Evolutionary conservation across 2,329 filamentous ascomycete genomes (phyloP), one percentile per base, ranked within the genome.

Genomic region (Seiridium unicorne): DNA sequence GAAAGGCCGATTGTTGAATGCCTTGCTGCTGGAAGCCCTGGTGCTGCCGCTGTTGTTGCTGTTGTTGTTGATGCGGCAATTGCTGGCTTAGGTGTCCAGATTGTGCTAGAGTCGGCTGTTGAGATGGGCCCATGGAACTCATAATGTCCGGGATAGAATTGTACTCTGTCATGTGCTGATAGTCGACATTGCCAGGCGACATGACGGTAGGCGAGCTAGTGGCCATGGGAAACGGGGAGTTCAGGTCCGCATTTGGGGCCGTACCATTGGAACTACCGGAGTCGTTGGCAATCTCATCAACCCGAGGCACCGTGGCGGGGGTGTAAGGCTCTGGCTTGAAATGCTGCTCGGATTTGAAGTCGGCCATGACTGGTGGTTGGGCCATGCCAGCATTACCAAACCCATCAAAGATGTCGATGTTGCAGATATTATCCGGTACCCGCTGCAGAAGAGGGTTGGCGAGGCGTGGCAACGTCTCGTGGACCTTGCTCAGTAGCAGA

Each of bases 401-500:
- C 4, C 86, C 86, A 65, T 89, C 86, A 60, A 89, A 89, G 6
- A 89, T 84, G 59, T 89, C 86, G 8, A 88, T 79, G 62, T 76
- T 75, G 63, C 72, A 76, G 38, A 78, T 66, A 46, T 77, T 83
- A 55, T 88, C 85, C 0, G 86, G 86, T 0, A 83, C 78, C 18
- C 82, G 82, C 62, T 84, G 82, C 11, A 89, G 79, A 77, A 85
- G 82, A 1, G 86, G 86, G 64, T 83, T 86, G 60, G 81, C 79
- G 13, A 89, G 77, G 11, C 81, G 80, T 6, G 89, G 89, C 3
- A 93, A 76, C 3, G 89, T 81, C 47, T 94, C 89, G 62, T 88
- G 83, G 44, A 94, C 84, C 76, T 94, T 95, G 71, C 84, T 84
- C 59, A 95, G 76, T 1, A 96, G 81, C 0, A 96, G 81, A 3